These are phyloP conservation scores for Parietichytrium sp. DNA, from an alignment of 108 stramenopile species.

Conservation along the genomic window DNA sequence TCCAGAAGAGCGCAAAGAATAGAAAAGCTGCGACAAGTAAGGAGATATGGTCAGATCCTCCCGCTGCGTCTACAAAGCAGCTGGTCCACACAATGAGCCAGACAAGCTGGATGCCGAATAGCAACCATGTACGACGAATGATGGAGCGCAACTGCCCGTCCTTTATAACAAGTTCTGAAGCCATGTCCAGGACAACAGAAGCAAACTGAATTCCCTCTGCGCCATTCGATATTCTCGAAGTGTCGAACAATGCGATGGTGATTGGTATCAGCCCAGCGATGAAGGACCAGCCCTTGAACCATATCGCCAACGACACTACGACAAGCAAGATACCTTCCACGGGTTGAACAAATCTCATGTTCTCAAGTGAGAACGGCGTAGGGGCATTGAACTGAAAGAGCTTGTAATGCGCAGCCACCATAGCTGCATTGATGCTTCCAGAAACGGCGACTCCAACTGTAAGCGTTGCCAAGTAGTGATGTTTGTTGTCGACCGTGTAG, in stretches of 20 bases:
- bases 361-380: neutral
- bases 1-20: neutral
- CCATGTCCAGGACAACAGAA: slow-evolving; percentile 12
- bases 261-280: neutral
- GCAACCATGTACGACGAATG: neutral
- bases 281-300: neutral
- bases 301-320: neutral
- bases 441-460: neutral
- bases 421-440: neutral
- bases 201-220: slow-evolving; percentile 23
- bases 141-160: neutral
- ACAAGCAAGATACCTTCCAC: neutral
- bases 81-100: slow-evolving; percentile 28
- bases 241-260: neutral
- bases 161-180: neutral
- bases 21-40: neutral
- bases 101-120: neutral
- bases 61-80: slow-evolving; percentile 23
- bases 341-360: neutral
- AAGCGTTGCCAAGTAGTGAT: slow-evolving; percentile 24
- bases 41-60: neutral
- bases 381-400: neutral
- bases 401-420: slow-evolving; percentile 17
- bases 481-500: slow-evolving; percentile 17
- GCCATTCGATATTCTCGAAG: neutral